These are phyloP conservation scores for Penicillium cosmopolitanum DNA, from an alignment of 495 filamentous ascomycete genomes.

Conservation along the genomic window DNA sequence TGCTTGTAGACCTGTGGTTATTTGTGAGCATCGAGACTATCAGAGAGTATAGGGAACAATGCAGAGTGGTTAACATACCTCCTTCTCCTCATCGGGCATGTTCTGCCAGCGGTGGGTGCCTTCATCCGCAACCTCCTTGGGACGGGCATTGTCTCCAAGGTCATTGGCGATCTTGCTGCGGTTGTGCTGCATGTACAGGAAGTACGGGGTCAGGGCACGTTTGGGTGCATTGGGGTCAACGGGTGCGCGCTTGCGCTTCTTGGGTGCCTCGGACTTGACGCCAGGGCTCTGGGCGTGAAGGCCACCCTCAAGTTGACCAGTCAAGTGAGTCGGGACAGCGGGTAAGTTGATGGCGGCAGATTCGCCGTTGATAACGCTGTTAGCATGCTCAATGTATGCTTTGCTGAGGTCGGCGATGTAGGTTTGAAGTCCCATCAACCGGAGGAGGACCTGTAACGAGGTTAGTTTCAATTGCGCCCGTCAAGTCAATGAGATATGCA, in stretches of 20 bases:
- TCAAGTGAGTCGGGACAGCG: slow-evolving; percentile 52
- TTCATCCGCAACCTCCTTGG: slow-evolving; percentile 81
- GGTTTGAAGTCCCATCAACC: slow-evolving; percentile 71
- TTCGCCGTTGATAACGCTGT: slow-evolving; percentile 72
- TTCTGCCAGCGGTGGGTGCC: slow-evolving; percentile 79
- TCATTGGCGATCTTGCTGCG: slow-evolving; percentile 76
- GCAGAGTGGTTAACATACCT: slow-evolving; percentile 54
- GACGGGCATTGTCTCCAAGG: slow-evolving; percentile 67
- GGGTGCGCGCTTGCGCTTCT: slow-evolving; percentile 79
- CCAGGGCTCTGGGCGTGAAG: slow-evolving; percentile 45
- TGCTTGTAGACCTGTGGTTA: slow-evolving; percentile 67
- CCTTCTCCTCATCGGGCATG: slow-evolving; percentile 74
- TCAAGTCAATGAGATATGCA: not conserved
- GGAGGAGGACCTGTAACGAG: slow-evolving; percentile 65
- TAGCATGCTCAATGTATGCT: slow-evolving; percentile 82
- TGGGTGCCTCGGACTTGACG: slow-evolving; percentile 61
- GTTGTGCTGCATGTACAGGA: slow-evolving; percentile 87
- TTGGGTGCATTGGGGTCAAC: slow-evolving; percentile 95
- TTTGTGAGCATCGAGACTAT: slow-evolving; percentile 8
- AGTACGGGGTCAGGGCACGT: slow-evolving; percentile 89
- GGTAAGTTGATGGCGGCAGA: slow-evolving; percentile 52
- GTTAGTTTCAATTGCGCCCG: not conserved
- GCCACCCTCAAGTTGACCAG: slow-evolving; percentile 46
- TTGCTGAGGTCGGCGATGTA: slow-evolving; percentile 73
- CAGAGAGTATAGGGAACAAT: not conserved